Evolutionary conservation across 106 monocot species (phyloP), one percentile per base, ranked within the genome.

Genomic region (Dendrobium officinale): DNA sequence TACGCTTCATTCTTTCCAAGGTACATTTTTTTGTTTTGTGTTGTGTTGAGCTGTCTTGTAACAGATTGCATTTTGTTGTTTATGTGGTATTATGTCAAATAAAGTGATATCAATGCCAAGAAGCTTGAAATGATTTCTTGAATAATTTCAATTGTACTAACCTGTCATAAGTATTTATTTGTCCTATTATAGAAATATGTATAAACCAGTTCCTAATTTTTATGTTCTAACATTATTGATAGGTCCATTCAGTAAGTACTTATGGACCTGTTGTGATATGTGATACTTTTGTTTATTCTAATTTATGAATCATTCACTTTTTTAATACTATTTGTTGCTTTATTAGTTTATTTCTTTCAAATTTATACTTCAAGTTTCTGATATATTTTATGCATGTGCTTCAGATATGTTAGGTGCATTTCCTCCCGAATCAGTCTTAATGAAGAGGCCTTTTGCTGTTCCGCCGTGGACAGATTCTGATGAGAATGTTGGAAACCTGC

Each of bases 381-480:
- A 68, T 68, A 31, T 68, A 13, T 61, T 61, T 31, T 68, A 10
- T 26, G 6, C 66, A 13, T 79, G 22, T 78, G 48, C 64, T 83
- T 74, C 89, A 95, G 93, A 85, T 80, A 90, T 86, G 89, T 84
- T 97, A 73, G 81, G 67, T 86, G 51, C 78, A 47, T 97, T 94
- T 80, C 97, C 97, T 78, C 94, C 94, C 27, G 83, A 80, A 73
- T 86, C 89, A 7, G 90, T 97, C 55, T 51, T 61, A 33, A 67
- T 94, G 75, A 94, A 86, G 78, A 78, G 49, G 33, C 94, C 94
- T 55, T 97, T 97, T 94, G 80, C 86, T 41, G 49, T 85, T 64
- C 83, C 80, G 18, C 97, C 97, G 24, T 97, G 97, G 97, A 81
- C 78, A 26, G 80, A 84, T 55, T 94, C 91, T 42, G 97, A 97